Percentiles rank a stretch among this genome's conserved stretches.
Conservation (phyloP, 2,329 filamentous ascomycete genomes). For the Phialemonium atrogriseum region DNA sequence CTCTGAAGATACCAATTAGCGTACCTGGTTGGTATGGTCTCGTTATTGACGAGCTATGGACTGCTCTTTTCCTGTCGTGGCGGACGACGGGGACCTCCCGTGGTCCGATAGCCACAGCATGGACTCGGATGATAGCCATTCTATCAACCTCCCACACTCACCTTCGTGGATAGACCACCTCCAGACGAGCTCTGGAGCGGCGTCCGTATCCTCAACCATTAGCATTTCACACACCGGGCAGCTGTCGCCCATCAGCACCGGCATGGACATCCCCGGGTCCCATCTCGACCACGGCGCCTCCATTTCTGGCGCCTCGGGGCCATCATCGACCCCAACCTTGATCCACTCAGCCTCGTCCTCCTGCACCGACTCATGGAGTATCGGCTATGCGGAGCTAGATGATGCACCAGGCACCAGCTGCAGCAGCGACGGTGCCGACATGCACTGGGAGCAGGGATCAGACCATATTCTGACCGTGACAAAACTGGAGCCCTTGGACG, state of each 20-base stretch:
- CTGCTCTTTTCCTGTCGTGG: slow-evolving; percentile 29
- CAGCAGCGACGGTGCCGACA: slow-evolving; percentile 30
- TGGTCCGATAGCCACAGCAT: slow-evolving; percentile 39
- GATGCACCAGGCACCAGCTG: slow-evolving; percentile 15
- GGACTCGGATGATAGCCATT: slow-evolving; percentile 33
- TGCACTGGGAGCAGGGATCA: slow-evolving; percentile 37
- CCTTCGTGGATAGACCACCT: slow-evolving; percentile 25
- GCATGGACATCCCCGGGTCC: slow-evolving; percentile 28
- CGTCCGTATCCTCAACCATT: slow-evolving; percentile 20
- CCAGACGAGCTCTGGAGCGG: slow-evolving; percentile 18
- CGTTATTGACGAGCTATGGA: slow-evolving; percentile 40
- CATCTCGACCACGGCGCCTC: slow-evolving; percentile 12
- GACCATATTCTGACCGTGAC: slow-evolving; percentile 39
- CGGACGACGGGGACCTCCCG: slow-evolving; percentile 31
- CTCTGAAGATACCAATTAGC: too few species aligned
- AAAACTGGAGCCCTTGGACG: slow-evolving; percentile 50
- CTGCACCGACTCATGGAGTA: slow-evolving; percentile 35
- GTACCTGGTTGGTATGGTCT: slow-evolving; percentile 29
- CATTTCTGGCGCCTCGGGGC: slow-evolving; percentile 22
- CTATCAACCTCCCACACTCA: slow-evolving; percentile 23
- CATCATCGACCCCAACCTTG: slow-evolving; percentile 32
- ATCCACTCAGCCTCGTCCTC: slow-evolving; percentile 40
- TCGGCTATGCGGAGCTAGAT: slow-evolving; percentile 25
- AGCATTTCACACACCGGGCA: slow-evolving; percentile 32
- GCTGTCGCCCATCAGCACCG: slow-evolving; percentile 45